Evolutionary conservation across 2,329 filamentous ascomycete genomes (phyloP).

Genomic region (Microdochium paspali): DNA sequence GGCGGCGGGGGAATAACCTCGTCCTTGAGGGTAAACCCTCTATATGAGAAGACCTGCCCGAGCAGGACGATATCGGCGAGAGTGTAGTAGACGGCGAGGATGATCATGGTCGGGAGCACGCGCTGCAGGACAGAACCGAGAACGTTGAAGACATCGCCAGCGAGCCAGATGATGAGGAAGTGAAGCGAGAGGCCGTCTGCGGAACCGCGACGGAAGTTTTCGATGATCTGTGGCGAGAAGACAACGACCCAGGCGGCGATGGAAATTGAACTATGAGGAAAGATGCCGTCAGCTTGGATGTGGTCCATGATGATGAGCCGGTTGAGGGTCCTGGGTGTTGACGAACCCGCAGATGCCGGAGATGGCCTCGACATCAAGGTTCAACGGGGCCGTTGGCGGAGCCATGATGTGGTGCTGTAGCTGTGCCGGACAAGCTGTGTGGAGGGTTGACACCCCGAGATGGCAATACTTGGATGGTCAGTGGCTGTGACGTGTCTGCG

Average conservation of each 20-base stretch:
- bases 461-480: too few species aligned
- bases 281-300: slow-evolving; percentile 5
- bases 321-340: not conserved
- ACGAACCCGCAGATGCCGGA: slow-evolving; percentile 81
- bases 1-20: slow-evolving; percentile 31
- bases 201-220: slow-evolving; percentile 79
- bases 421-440: slow-evolving; percentile 1
- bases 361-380: slow-evolving; percentile 80
- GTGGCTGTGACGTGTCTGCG: not conserved
- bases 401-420: slow-evolving; percentile 28
- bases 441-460: not conserved
- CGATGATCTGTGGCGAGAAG: slow-evolving; percentile 92
- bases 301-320: not conserved
- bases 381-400: slow-evolving; percentile 45
- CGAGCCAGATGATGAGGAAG: slow-evolving; percentile 88
- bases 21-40: slow-evolving; percentile 64
- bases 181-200: slow-evolving; percentile 84
- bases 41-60: slow-evolving; percentile 90
- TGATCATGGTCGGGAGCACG: slow-evolving; percentile 89
- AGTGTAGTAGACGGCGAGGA: slow-evolving; percentile 90
- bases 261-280: slow-evolving; percentile 64
- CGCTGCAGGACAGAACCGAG: slow-evolving; percentile 84
- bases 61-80: slow-evolving; percentile 84
- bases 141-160: slow-evolving; percentile 95
- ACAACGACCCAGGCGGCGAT: slow-evolving; percentile 98